Evolutionary conservation across 192 early-diverging fungal species (phyloP).

Genomic region (Cladochytrium replicatum): DNA sequence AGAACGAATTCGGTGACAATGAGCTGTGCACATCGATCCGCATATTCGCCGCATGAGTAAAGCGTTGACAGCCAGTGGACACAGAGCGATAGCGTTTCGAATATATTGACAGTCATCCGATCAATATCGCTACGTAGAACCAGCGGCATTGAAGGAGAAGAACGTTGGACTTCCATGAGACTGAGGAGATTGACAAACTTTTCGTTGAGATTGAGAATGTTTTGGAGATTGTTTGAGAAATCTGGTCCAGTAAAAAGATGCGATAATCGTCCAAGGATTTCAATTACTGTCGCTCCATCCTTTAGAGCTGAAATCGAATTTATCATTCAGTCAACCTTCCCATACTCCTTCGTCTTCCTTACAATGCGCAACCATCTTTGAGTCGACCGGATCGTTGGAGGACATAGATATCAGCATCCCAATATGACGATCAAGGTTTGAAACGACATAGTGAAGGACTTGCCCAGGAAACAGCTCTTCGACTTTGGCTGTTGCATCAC

Average conservation of each 20-base stretch:
- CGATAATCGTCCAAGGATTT: not conserved
- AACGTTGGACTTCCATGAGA: not conserved
- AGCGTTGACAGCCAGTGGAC: not conserved
- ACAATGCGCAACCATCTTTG: no score
- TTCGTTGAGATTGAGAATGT: not conserved
- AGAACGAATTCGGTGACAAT: not conserved
- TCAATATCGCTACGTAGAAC: not conserved
- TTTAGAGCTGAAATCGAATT: no score
- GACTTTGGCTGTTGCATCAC: slow-evolving; percentile 20
- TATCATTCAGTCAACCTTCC: no score
- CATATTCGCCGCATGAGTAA: no score
- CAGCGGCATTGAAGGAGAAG: not conserved
- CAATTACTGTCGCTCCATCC: no score
- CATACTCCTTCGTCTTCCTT: no score
- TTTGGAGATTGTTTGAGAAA: no score
- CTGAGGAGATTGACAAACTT: not conserved
- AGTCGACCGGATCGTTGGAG: no score
- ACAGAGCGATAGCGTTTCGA: not conserved
- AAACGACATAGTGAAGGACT: no score
- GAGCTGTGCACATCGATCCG: not conserved
- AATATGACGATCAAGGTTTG: no score
- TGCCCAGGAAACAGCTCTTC: slow-evolving; percentile 11
- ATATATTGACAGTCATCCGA: not conserved
- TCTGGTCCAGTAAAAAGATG: slow-evolving; percentile 6
- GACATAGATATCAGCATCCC: no score